Evolutionary conservation across 352 stramenopile genomes (phyloP), one percentile per base, ranked within the genome.

Genomic region (Phytopythium vexans): DNA sequence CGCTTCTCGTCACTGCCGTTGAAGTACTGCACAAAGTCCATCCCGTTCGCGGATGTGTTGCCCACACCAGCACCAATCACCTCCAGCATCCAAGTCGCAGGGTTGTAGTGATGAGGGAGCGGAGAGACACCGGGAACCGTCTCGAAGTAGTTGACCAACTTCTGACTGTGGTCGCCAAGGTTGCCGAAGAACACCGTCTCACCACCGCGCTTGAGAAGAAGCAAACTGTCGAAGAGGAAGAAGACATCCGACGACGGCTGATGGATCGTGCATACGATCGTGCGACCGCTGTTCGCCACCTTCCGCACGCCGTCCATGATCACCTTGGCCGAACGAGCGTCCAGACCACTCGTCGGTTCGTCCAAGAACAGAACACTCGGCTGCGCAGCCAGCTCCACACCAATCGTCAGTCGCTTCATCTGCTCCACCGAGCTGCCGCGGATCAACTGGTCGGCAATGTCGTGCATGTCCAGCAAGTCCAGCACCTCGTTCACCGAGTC

Each of bases 121-220:
- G 67, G 59, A 46, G 27, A 14, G 6, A 56, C 27, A 32, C 41
- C 50, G 4, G 40, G 50, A 16, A 73, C 64, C 4, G 16, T 35
- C 32, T 68, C 54, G 49, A 73, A 68, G 52, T 73, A 71, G 15
- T 60, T 41, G 12, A 73, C 51, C 49, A 74, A 37, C 2, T 39
- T 50, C 11, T 41, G 36, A 3, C 15, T 35, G 5, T 61, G 39
- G 1, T 52, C 12, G 27, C 54, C 57, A 1, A 80, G 33, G 3
- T 76, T 49, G 45, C 70, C 70, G 41, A 68, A 70, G 58, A 61
- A 80, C 8, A 68, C 54, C 2, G 44, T 67, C 41, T 54, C 38
- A 6, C 84, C 87, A 35, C 88, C 88, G 31, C 85, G 82, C 58
- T 89, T 88, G 7, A 97, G 62, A n/a, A 97, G 57, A 21, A 96